Conservation (phyloP, 192 early-diverging fungal species). For the Gigaspora rosea region DNA sequence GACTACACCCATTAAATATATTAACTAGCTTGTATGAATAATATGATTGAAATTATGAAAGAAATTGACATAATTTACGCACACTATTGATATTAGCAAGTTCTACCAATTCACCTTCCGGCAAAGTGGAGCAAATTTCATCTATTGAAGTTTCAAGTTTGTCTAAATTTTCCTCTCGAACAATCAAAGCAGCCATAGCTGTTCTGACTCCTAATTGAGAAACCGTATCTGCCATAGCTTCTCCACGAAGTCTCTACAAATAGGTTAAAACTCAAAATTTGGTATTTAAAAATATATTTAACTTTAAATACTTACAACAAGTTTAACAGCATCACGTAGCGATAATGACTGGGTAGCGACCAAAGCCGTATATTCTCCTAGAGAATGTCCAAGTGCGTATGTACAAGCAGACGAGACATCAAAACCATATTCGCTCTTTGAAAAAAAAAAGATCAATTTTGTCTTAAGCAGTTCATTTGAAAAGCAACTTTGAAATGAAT, state of each 20-base stretch:
- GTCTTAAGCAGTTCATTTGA: neutral
- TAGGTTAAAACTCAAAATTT: neutral
- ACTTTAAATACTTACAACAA: constrained; percentile 64
- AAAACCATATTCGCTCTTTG: constrained; percentile 72
- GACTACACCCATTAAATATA: constrained; percentile 7
- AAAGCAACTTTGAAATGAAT: neutral
- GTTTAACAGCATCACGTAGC: constrained; percentile 78
- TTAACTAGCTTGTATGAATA: neutral
- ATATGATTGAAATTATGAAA: neutral
- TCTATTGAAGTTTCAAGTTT: constrained; percentile 70
- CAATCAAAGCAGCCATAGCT: constrained; percentile 87
- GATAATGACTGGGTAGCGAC: constrained; percentile 67
- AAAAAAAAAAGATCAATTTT: neutral
- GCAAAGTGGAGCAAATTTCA: constrained; percentile 61
- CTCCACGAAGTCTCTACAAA: constrained; percentile 71
- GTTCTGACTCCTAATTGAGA: constrained; percentile 64
- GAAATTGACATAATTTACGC: neutral
- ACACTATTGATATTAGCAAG: constrained; percentile 87
- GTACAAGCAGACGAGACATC: constrained; percentile 70
- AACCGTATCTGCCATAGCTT: constrained; percentile 82
- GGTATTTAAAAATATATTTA: neutral
- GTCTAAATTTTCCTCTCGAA: constrained; percentile 69
- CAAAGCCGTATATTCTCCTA: constrained; percentile 89
- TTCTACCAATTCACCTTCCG: constrained; percentile 76
- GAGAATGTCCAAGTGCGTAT: constrained; percentile 87